Evolutionary conservation across 108 stramenopile genomes (phyloP).

Genomic region (Fistulifera solaris): DNA sequence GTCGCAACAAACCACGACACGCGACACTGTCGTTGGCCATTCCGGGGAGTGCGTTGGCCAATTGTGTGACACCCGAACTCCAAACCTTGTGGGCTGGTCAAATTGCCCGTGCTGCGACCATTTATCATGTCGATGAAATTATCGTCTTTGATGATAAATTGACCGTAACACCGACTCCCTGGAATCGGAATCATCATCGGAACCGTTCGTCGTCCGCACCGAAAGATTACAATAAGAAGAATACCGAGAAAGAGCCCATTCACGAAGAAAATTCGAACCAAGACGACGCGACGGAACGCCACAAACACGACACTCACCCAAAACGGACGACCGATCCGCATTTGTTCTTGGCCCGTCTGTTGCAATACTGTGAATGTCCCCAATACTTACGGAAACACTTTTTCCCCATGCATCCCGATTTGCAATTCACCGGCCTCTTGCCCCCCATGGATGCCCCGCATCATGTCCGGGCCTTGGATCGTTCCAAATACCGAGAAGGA

Average conservation of each 20-base stretch:
- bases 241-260: no score
- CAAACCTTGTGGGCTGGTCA: constrained; percentile 89
- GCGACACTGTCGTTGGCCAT: constrained; percentile 91
- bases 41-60: constrained; percentile 86
- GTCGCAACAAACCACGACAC: constrained; percentile 52
- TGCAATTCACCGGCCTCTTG: constrained; percentile 91
- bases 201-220: constrained; percentile 7
- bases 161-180: constrained; percentile 6
- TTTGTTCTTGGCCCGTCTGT: constrained; percentile 87
- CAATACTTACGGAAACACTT: constrained; percentile 86
- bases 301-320: constrained; percentile 5
- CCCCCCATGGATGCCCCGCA: constrained; percentile 95
- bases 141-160: constrained; percentile 91
- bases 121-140: constrained; percentile 96
- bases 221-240: no score
- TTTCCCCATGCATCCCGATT: constrained; percentile 92
- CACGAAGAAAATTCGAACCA: not conserved
- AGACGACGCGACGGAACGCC: constrained; percentile 1
- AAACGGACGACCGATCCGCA: constrained; percentile 43
- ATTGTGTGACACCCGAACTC: constrained; percentile 88
- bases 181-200: constrained; percentile 1
- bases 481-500: constrained; percentile 83
- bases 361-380: constrained; percentile 92
- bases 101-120: constrained; percentile 90
- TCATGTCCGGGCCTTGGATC: constrained; percentile 88